Base-by-base conservation (phyloP, 202 grass and related monocot genomes). In the Alloteropsis angusta region DNA sequence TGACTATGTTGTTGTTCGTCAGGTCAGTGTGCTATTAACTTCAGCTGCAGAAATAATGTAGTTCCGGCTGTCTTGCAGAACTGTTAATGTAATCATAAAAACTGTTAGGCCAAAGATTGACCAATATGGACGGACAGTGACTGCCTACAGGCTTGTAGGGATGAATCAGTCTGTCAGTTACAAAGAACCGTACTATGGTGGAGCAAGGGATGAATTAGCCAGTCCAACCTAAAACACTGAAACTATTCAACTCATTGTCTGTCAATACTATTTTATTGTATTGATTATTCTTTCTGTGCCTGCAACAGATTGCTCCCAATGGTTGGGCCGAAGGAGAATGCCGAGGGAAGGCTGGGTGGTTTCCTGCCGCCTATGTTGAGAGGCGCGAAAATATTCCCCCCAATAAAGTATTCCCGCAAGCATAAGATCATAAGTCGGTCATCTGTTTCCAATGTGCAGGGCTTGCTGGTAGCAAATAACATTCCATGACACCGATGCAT, bases 241-340 rank as follows among this genome's bases (percentile, higher is more conserved):
- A 65, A 66, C 1, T 46, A 41, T 26, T 41, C 23, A 32, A 60
- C 44, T 30, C 4, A 6, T 26, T 45, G 44, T 26, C 42, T 76
- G 35, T 8, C 19, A 21, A 18, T 53, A 44, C 32, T 25, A 74
- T 12, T 80, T 59, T 6, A 30, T 5, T 59, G 12, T 34, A 21
- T 63, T 44, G 25, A 23, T 71, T 76, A 19, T 23, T 49, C 38
- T 77, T 79, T 56, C 9, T 5, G 1, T 78, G 45, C 23, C 59
- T 66, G 37, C 71, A 41, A 64, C 73, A 98, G 95, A 91, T 94
- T 83, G 64, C 89, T 72, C 83, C 85, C 23, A 88, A 81, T 0
- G 89, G 95, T 43, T 98, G 95, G 95, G 90, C 95, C 1, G 95
- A 98, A 90, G 95, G 95, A 75, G 95, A 94, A 82, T 90, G 91